phyloP scores from a whole-genome alignment of 169 alveolate species.

The Plasmodium berghei region DNA sequence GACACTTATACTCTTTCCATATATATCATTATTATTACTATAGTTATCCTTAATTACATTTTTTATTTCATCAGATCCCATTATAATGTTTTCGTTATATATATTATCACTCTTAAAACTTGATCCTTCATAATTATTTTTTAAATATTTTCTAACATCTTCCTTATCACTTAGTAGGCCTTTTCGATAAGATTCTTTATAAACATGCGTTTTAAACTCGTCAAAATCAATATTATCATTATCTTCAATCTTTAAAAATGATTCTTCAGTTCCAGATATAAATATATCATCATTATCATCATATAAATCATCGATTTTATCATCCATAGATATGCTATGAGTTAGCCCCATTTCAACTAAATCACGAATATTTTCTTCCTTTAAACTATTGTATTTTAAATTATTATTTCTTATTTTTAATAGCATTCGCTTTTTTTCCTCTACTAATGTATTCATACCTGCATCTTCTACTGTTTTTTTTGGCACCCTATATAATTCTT shows the following conservation, averaged over 20 bases:
- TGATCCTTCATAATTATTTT: slow-evolving; percentile 32
- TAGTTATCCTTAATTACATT: slow-evolving; percentile 4
- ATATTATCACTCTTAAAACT: not conserved
- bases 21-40: slow-evolving; percentile 5
- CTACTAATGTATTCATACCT: not conserved
- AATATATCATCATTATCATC: slow-evolving; percentile 21
- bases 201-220: slow-evolving; percentile 34
- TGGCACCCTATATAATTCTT: not conserved
- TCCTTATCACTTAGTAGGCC: not conserved
- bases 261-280: slow-evolving; percentile 50
- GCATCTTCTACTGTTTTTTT: not conserved
- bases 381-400: slow-evolving; percentile 32
- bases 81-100: not conserved
- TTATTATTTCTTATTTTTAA: slow-evolving; percentile 42
- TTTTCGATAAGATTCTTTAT: slow-evolving; percentile 22
- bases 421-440: slow-evolving; percentile 28
- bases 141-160: slow-evolving; percentile 25
- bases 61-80: slow-evolving; percentile 17
- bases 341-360: slow-evolving; percentile 3
- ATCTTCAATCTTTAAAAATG: slow-evolving; percentile 60
- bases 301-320: not conserved
- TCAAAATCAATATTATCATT: not conserved
- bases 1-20: not conserved
- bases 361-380: slow-evolving; percentile 14
- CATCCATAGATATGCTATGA: not conserved